Percentiles rank a stretch among this genome's conserved stretches.
phyloP scores from a whole-genome alignment of 768 basidiomycete species.

The Tulasnella sp. region DNA sequence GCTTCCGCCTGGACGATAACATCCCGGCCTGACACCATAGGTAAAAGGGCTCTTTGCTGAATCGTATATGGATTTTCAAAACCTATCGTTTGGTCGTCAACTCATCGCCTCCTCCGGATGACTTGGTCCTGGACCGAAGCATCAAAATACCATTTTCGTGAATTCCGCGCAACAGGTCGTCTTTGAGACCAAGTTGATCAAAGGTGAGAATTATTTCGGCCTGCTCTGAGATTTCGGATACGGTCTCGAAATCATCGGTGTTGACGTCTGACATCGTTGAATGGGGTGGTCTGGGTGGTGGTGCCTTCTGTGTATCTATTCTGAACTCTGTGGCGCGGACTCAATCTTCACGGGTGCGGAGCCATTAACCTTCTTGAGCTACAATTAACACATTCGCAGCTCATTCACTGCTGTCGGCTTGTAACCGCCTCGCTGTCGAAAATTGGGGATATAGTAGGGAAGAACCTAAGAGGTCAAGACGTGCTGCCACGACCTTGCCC shows the following conservation, averaged over 20 bases:
- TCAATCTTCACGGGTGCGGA: no score
- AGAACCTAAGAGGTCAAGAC: no score
- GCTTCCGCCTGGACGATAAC: conserved; percentile 56
- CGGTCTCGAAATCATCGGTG: conserved; percentile 77
- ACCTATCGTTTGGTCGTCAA: conserved; percentile 32
- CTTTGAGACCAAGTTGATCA: conserved; percentile 46
- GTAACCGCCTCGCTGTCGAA: no score
- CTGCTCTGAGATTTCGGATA: conserved; percentile 45
- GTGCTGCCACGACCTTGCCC: no score
- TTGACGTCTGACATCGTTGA: conserved; percentile 55
- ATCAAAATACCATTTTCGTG: conserved; percentile 50
- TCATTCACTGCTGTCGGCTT: no score
- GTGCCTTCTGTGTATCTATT: no score
- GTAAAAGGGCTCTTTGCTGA: conserved; percentile 98
- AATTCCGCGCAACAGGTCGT: conserved; percentile 54
- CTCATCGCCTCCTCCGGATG: background rate
- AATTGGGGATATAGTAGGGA: no score
- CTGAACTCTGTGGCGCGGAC: no score
- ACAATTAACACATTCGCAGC: no score
- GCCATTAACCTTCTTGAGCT: no score
- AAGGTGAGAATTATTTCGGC: conserved; percentile 44
- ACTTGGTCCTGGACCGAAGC: background rate
- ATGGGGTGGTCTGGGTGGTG: no score
- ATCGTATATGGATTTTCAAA: conserved; percentile 99
- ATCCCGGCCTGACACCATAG: conserved; percentile 61